phyloP scores from a whole-genome alignment of 2,329 filamentous ascomycete species.

The Cercospora brassicicola region DNA sequence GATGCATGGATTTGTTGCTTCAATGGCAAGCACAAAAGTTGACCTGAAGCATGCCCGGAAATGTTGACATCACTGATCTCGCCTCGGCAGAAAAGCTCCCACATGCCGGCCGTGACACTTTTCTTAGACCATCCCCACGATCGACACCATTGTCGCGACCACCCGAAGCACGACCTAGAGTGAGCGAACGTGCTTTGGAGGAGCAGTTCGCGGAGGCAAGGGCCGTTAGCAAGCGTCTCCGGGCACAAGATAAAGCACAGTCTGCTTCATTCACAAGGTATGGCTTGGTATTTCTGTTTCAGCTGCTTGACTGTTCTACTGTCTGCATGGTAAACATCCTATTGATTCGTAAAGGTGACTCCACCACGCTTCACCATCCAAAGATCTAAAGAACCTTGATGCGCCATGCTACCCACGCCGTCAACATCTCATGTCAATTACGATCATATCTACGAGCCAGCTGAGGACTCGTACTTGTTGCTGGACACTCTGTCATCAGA shows the following conservation, averaged over 20 bases:
- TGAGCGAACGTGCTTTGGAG: not conserved
- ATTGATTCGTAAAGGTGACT: not conserved
- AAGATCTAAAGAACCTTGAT: not conserved
- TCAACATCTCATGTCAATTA: constrained; percentile 89
- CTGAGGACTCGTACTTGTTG: constrained; percentile 92
- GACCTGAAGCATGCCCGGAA: not conserved
- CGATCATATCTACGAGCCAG: constrained; percentile 86
- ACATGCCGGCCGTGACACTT: not conserved
- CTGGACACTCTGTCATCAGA: constrained; percentile 82
- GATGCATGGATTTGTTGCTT: not conserved
- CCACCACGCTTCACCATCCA: not conserved
- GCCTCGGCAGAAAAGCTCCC: constrained; percentile 15
- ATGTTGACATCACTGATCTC: constrained; percentile 16
- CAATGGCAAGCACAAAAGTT: constrained; percentile 1
- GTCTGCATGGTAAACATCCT: not conserved
- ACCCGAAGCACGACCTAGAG: not conserved
- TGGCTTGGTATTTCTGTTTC: not conserved
- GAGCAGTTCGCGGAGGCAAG: not conserved
- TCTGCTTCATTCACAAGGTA: not conserved
- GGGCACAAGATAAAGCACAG: not conserved
- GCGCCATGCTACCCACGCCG: constrained; percentile 82
- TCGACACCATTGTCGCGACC: not conserved
- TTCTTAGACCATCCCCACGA: not conserved
- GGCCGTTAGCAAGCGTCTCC: not conserved
- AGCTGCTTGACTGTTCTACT: not conserved